Base-by-base conservation (phyloP, 2,329 filamentous ascomycete genomes). In the Grosmannia clavigera region DNA sequence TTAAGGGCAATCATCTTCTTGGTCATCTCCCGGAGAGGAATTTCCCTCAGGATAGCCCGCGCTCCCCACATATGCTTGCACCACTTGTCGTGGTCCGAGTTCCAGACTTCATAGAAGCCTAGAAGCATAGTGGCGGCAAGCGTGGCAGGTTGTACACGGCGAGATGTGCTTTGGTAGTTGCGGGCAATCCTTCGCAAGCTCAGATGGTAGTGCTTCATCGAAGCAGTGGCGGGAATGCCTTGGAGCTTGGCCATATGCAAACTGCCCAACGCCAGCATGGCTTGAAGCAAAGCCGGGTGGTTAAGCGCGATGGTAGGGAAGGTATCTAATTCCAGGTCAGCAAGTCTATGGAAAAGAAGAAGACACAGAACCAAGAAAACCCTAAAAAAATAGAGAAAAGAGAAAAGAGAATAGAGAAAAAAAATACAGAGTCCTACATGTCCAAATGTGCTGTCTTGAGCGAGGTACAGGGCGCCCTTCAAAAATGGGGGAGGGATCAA, bases 21-120 rank as follows among this genome's bases (percentile, higher is more conserved):
- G 0, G 88, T 89, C 76, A 92, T 86, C 1, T 82, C 79, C 11
- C 80, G 79, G 62, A 91, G 88, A 57, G 94, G 87, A 51, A 95
- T 87, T 69, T 97, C 92, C 58, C 83, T 81, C 31, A 97, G 79
- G 35, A 97, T 79, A 64, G 92, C 87, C 50, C 87, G 85, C 11
- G 90, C 89, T 14, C 94, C 94, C 55, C 89, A 83, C 46, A 97
- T 77, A 72, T 97, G 94, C 63, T 88, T 92, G 68, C 89, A 94
- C 94, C 94, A 99, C 70, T 96, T 96, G 60, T 87, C 85, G 67
- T 97, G 92, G 65, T 99, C 92, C 27, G 91, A 92, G 43, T 87
- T 88, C 85, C 92, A 94, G 22, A 96, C 89, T 70, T 97, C 94
- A 68, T 95, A 97, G 70, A 91, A 97, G 0, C 86, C 90, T 9